Conservation (phyloP, 2,329 filamentous ascomycete genomes). For the Talaromyces atroroseus region DNA sequence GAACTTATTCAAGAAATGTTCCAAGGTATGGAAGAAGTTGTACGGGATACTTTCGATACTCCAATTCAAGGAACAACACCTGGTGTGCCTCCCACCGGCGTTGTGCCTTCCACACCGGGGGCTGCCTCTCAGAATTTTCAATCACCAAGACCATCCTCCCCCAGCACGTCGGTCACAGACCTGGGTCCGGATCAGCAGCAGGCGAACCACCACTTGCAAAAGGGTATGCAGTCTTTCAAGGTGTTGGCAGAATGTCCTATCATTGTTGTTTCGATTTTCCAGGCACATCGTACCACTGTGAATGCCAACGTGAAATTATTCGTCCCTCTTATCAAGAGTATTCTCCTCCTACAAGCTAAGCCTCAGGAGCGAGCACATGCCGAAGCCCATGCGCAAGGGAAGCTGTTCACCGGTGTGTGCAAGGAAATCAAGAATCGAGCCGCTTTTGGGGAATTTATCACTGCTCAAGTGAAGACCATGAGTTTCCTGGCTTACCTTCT, state of each 20-base stretch:
- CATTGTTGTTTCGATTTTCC: conserved; percentile 96
- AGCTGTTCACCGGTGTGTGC: conserved; percentile 87
- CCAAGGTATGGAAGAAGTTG: conserved; percentile 86
- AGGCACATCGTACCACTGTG: conserved; percentile 78
- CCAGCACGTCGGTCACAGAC: conserved; percentile 73
- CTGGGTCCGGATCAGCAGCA: conserved; percentile 79
- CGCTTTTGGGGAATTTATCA: conserved; percentile 96
- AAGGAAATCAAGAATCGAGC: conserved; percentile 87
- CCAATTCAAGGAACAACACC: conserved; percentile 52
- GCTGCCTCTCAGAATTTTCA: conserved; percentile 63
- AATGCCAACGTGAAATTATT: conserved; percentile 83
- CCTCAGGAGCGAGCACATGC: conserved; percentile 88
- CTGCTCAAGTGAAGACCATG: conserved; percentile 98
- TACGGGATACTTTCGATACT: conserved; percentile 90
- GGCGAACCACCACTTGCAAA: conserved; percentile 72
- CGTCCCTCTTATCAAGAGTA: conserved; percentile 87
- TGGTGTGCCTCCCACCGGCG: conserved; percentile 34
- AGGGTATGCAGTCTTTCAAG: conserved; percentile 98
- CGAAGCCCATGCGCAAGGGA: conserved; percentile 72
- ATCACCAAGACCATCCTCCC: conserved; percentile 83
- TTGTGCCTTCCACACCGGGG: conserved; percentile 42
- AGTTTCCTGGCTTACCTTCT: conserved; percentile 93
- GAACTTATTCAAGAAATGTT: conserved; percentile 94
- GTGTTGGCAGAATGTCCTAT: conserved; percentile 97
- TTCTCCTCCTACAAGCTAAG: conserved; percentile 80